Evolutionary conservation across 176 grass and related monocot genomes (phyloP).

Genomic region (Microstegium vimineum): DNA sequence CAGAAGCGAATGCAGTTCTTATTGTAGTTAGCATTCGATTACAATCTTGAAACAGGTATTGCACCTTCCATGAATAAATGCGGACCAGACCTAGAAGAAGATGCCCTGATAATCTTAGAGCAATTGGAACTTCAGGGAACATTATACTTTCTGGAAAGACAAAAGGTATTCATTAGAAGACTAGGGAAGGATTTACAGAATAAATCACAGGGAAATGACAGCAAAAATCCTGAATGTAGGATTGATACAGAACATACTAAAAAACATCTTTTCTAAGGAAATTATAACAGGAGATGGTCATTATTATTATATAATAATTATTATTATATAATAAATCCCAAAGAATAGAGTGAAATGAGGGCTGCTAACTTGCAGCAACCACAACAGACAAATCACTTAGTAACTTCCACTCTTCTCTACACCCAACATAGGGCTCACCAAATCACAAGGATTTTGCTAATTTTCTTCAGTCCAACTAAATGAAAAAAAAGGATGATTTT

Average conservation of each 20-base stretch:
- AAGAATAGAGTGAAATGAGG: not conserved
- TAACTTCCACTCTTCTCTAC: not conserved
- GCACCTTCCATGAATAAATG: slow-evolving; percentile 95
- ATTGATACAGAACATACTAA: not conserved
- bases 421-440: not conserved
- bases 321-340: not conserved
- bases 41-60: slow-evolving; percentile 75
- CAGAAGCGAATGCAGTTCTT: slow-evolving; percentile 48
- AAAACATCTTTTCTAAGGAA: not conserved
- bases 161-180: not conserved
- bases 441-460: not conserved
- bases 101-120: slow-evolving; percentile 86
- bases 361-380: not conserved
- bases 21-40: slow-evolving; percentile 69
- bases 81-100: slow-evolving; percentile 87
- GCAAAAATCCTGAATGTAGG: not conserved
- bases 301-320: too few relatives aligned
- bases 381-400: not conserved
- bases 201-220: not conserved
- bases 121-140: slow-evolving; percentile 79
- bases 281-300: not conserved
- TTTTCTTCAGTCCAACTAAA: not conserved
- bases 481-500: not conserved
- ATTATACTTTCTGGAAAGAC: slow-evolving; percentile 61
- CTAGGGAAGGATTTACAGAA: not conserved